Base-by-base conservation (phyloP, 2,329 filamentous ascomycete genomes). In the Stylonectria norvegica region DNA sequence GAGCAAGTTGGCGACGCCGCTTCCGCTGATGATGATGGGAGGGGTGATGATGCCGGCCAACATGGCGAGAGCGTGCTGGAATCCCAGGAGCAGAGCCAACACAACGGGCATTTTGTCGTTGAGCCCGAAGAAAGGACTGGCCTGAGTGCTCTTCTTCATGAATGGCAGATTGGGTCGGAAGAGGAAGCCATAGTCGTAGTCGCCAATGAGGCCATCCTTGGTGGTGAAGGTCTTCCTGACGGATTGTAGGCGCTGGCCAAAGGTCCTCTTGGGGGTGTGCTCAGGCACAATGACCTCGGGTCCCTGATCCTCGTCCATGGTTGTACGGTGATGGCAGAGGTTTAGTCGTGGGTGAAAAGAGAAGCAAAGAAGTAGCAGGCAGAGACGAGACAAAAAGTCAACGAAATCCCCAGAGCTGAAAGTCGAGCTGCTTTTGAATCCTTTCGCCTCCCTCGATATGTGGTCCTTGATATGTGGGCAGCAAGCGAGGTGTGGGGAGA, bases 171-270 rank as follows among this genome's bases (percentile, higher is more conserved):
- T 89, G 2, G 80, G 86, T 16, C 71, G 80, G 72, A 96, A 95
- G 28, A 96, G 81, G 58, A 89, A 93, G 23, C 64, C 86, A 75
- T 96, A 96, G 73, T 96, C 86, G 65, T 96, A 96, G 55, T 81
- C 75, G 48, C 90, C 90, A 40, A 96, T 65, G 18, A 95, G 74
- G 10, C 90, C 90, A 2, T 89, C 76, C 46, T 71, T 81, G 32
- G 76, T 80, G 38, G 73, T 64, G 48, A 79, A 72, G 5, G 68
- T 65, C 43, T 65, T 67, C 20, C 43, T 47, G 15, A 63, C 25
- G 16, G 53, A 53, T 32, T 51, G 49, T 31, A 58, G 46, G 18
- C 59, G 59, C 36, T 58, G 44, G 22, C 49, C 15, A 35, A 63
- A 34, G 22, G 50, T 47, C 53, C 59, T 68, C 42, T 51, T 60